These are phyloP conservation scores for Talaromyces thailandensis DNA, from an alignment of 495 filamentous ascomycete genomes.

Conservation along the genomic window DNA sequence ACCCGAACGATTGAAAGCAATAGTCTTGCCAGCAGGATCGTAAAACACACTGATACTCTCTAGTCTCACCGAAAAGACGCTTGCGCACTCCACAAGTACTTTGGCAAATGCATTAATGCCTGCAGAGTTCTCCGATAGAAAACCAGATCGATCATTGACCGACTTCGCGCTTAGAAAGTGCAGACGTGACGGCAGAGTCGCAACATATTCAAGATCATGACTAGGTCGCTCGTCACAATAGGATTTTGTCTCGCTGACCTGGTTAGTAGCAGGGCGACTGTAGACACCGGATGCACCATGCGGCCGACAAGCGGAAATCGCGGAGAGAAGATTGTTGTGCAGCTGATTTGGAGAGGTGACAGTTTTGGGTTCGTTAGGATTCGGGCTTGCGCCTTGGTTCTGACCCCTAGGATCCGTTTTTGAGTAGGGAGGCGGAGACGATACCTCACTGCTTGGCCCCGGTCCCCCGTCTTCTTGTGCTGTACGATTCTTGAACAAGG, in stretches of 20 bases:
- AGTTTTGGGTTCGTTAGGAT: constrained; percentile 26
- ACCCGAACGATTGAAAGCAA: constrained; percentile 85
- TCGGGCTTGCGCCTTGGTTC: constrained; percentile 4
- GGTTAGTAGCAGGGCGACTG: constrained; percentile 57
- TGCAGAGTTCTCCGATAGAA: constrained; percentile 51
- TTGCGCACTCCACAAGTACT: constrained; percentile 59
- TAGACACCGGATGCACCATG: constrained; percentile 66
- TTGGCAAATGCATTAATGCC: constrained; percentile 63
- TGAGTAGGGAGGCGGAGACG: constrained; percentile 37
- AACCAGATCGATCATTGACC: constrained; percentile 40
- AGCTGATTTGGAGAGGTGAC: constrained; percentile 42
- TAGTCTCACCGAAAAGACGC: constrained; percentile 56
- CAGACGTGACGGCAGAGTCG: constrained; percentile 59
- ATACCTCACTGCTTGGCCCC: constrained; percentile 7
- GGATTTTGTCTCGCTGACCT: constrained; percentile 73
- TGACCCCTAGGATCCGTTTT: constrained; percentile 28
- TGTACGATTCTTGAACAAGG: constrained; percentile 9
- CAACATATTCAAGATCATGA: constrained; percentile 71
- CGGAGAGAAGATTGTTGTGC: constrained; percentile 58
- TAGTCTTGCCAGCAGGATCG: constrained; percentile 66
- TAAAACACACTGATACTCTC: constrained; percentile 76
- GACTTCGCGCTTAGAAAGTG: constrained; percentile 60
- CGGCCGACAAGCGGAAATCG: constrained; percentile 71
- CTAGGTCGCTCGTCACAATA: constrained; percentile 81
- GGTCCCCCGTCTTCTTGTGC: neutral